Percentiles rank a stretch among this genome's conserved stretches.
Evolutionary conservation across 1,139 yeast species (phyloP).

Genomic region (Debaryomyces sp.): DNA sequence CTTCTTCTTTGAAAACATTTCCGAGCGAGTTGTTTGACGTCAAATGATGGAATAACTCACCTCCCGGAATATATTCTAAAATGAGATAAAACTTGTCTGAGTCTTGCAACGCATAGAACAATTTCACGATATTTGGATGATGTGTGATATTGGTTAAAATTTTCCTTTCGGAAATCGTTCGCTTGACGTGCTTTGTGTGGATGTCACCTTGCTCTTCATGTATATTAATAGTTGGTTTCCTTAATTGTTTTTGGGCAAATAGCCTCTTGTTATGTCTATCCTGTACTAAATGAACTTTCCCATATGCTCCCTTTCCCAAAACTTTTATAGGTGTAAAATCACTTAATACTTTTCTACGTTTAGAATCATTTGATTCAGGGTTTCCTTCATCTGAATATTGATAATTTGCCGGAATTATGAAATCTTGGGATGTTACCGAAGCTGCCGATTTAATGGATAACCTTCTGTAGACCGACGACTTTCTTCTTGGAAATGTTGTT

Average conservation of each 20-base stretch:
- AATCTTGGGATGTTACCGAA: constrained; percentile 21
- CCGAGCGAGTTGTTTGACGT: constrained; percentile 28
- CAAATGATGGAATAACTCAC: constrained; percentile 39
- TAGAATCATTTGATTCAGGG: background rate
- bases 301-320: constrained; percentile 47
- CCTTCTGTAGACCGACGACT: constrained; percentile 27
- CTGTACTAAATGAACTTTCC: constrained; percentile 43
- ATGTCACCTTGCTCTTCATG: constrained; percentile 8
- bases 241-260: constrained; percentile 45
- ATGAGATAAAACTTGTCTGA: constrained; percentile 34
- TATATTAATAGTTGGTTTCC: constrained; percentile 36
- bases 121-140: constrained; percentile 36
- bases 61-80: constrained; percentile 39
- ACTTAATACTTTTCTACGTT: constrained; percentile 14
- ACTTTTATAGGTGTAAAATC: constrained; percentile 44
- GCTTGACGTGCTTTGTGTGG: constrained; percentile 29
- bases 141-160: constrained; percentile 63
- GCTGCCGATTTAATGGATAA: constrained; percentile 22
- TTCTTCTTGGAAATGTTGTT: constrained; percentile 15
- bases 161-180: constrained; percentile 73
- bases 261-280: constrained; percentile 35
- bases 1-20: constrained; percentile 32
- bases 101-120: constrained; percentile 39
- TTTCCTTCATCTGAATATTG: constrained; percentile 16
- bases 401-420: constrained; percentile 23